Evolutionary conservation across 495 filamentous ascomycete species (phyloP), one percentile per base, ranked within the genome.

Genomic region (Hyaloscypha hepaticicola): DNA sequence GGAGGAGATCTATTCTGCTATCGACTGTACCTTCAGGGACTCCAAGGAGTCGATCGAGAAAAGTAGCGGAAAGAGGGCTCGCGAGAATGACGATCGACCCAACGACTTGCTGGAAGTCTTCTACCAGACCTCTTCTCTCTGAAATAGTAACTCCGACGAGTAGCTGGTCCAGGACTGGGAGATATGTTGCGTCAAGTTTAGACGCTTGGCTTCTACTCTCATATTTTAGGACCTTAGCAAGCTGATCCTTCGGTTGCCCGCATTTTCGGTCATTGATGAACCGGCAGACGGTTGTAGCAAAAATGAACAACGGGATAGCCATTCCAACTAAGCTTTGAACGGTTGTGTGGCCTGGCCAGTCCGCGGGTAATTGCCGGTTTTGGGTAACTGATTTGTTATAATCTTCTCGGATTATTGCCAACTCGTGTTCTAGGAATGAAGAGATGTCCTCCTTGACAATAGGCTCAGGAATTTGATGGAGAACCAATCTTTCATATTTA

Each of bases 261-360:
- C 38, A 33, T 58, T 34, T 56, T 1, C 66, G 58, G 33, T 73
- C 72, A 14, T 56, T 16, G 22, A 76, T 68, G 52, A 75, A 80
- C 12, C 74, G 70, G 58, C 53, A 57, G 6, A 70, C 70, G 24
- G 78, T 80, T 0, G 74, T 67, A n/a, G 76, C 76, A 65, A 68
- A 79, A 29, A 82, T 80, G 66, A 82, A 82, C 9, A 80, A 66
- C 27, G 74, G 72, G 55, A 64, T 65, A 19, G 80, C 72, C 55
- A 66, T 74, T 9, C 72, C 19, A 0, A 77, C 77, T 3, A 84
- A 66, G 19, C 19, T 21, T n/a, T 72, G 26, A 19, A 57, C 27
- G 22, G 9, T 52, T 33, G 26, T 2, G 14, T 57, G 53, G 0
- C 53, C 53, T 14, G 53, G 53, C 53, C 53, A 57, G 21, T 57